Evolutionary conservation across 192 early-diverging fungal species (phyloP), one percentile per base, ranked within the genome.

Genomic region (Phycomyces blakesleeanus): DNA sequence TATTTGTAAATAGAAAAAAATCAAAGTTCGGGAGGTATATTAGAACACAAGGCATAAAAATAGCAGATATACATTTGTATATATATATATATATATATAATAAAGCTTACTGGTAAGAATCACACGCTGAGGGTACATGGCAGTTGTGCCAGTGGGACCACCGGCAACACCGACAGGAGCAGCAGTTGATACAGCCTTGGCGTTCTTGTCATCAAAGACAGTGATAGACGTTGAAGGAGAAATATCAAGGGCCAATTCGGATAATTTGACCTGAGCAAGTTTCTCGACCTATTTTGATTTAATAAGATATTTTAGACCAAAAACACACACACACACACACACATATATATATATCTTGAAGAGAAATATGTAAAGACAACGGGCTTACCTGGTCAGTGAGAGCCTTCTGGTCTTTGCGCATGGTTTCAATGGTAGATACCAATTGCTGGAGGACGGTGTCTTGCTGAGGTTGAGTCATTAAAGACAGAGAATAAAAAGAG

Each of bases 31-130:
- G 10, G 47, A 8, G 49, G 15, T 0, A 69, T 18, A 18, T 67
- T 29, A 58, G 14, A 12, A 22, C n/a, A n/a, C 2, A 55, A 37
- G 14, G 27, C 27, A 20, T 16, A 41, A 22, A n/a, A 59, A 34
- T 25, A 14, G 15, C 9, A 54, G 18, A 40, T 25, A 7, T 1
- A 22, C 15, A 42, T 18, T 5, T 34, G n/a, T n/a, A n/a, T n/a
- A n/a, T n/a, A n/a, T n/a, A n/a, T n/a, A n/a, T n/a, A n/a, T n/a
- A n/a, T n/a, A 34, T 39, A 26, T 14, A 40, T 16, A 39, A 25
- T 38, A 15, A 21, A 21, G n/a, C 64, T 68, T 71, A 75, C 77
- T 75, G 18, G 71, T 78, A 16, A 75, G 63, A 63, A 78, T 76
- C 20, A 76, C 71, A 56, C 71, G 68, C 18, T 57, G 54, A 24